Evolutionary conservation across 2,329 filamentous ascomycete species (phyloP).

Genomic region (Colletotrichum liaoningense): DNA sequence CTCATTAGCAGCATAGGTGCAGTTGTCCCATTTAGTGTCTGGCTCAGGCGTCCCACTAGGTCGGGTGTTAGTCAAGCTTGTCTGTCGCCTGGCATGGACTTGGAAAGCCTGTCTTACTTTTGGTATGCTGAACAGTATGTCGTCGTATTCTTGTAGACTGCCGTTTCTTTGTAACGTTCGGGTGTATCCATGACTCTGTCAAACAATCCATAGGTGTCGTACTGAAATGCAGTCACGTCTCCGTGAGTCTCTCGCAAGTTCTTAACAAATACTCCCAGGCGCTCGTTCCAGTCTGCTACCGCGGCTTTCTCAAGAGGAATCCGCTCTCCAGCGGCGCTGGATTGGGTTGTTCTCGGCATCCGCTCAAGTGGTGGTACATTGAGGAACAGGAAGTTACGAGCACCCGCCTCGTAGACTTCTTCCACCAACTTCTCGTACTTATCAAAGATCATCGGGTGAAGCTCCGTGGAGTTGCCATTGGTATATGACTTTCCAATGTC

Average conservation of each 20-base stretch:
- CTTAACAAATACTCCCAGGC: neutral
- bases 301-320: conserved; percentile 2
- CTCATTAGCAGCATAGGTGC: neutral
- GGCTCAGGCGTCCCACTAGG: neutral
- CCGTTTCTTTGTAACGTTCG: neutral
- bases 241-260: neutral
- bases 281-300: conserved; percentile 11
- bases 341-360: conserved; percentile 8
- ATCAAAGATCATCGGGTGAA: neutral
- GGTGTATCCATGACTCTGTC: neutral
- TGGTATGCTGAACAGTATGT: neutral
- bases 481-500: conserved; percentile 58
- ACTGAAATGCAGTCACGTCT: neutral
- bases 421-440: conserved; percentile 31
- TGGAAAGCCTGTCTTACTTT: neutral
- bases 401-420: conserved; percentile 61
- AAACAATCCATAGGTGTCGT: conserved; percentile 12
- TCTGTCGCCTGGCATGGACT: too few relatives aligned
- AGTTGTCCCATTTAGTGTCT: conserved; percentile 6
- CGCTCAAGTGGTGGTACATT: conserved; percentile 60
- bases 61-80: neutral
- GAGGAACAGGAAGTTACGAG: conserved; percentile 63
- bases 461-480: neutral
- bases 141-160: neutral
- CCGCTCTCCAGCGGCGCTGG: neutral